Base-by-base conservation (phyloP, 305 asterid genomes). In the Fraxinus dipetala region DNA sequence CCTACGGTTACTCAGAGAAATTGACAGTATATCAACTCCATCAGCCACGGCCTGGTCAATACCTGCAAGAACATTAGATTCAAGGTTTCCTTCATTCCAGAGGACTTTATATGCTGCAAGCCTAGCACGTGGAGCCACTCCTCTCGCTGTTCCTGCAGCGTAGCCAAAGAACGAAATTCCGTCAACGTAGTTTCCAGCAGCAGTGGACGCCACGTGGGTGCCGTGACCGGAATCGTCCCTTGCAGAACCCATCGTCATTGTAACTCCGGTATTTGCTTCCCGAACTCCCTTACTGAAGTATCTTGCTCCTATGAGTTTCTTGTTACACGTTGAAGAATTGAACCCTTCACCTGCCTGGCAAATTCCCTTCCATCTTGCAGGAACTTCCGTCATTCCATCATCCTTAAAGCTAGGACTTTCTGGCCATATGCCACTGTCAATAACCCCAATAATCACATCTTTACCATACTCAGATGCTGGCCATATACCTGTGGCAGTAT, bases 391-490 rank as follows among this genome's bases (percentile, higher is more conserved):
- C 87, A 88, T 88, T n/a, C 87, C 89, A 4, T 88, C 82, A 16
- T 88, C 91, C 31, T 76, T 78, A 30, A 86, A 86, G 69, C 88
- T 88, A 0, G 73, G 74, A 61, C 75, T 84, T 72, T 88, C 89
- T 0, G 89, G 89, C 88, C 88, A 86, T 14, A 86, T 72, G 36
- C 89, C 91, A 1, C 56, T 6, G 6, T 88, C 91, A 65, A 88
- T 32, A 6, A 88, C 78, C 30, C 89, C 91, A 16, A 86, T 86
- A 56, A 86, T 81, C 63, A 84, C 89, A 79, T 88, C 85, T 45
- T 84, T 75, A 22, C 89, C 91, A 63, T 75, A 87, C 13, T 79
- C 81, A 13, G 91, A 75, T n/a, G 88, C 86, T 2, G 90, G 89
- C 91, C 90, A 88, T 0, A 85, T 84, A 5, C 90, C 87, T 2